These are phyloP conservation scores for Zygoascus sp. DNA, from an alignment of 1,139 yeast species.

Conservation along the genomic window DNA sequence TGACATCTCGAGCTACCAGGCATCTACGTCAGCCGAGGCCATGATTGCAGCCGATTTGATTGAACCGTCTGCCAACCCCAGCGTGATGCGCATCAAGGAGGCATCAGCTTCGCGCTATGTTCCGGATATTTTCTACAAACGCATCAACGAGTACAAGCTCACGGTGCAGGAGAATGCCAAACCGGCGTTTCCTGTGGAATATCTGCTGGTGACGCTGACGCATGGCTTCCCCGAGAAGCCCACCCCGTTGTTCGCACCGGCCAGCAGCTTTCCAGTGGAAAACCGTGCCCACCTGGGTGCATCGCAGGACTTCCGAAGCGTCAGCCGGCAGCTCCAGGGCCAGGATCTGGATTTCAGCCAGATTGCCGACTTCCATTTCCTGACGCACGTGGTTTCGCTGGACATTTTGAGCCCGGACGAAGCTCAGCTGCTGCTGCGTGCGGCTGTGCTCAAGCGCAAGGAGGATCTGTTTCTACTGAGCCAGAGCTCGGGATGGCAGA, in stretches of 20 bases:
- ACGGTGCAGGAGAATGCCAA: constrained; percentile 86
- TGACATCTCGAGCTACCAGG: constrained; percentile 89
- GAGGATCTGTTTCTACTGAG: constrained; percentile 51
- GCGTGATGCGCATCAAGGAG: constrained; percentile 74
- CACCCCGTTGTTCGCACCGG: constrained; percentile 42
- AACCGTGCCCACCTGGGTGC: constrained; percentile 73
- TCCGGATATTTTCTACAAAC: constrained; percentile 87
- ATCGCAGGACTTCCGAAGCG: constrained; percentile 52
- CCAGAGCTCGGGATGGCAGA: constrained; percentile 73
- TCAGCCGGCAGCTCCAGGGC: constrained; percentile 14
- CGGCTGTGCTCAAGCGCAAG: constrained; percentile 31
- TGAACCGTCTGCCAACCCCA: constrained; percentile 86
- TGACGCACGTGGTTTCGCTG: constrained; percentile 51
- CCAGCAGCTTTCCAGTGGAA: constrained; percentile 60
- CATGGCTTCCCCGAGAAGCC: constrained; percentile 85
- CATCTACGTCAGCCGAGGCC: constrained; percentile 81
- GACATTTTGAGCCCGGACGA: constrained; percentile 52
- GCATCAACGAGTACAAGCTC: constrained; percentile 81
- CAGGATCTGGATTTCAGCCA: constrained; percentile 33
- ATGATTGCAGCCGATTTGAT: constrained; percentile 81
- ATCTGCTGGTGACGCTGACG: constrained; percentile 77
- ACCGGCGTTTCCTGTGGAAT: constrained; percentile 96
- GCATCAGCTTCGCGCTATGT: constrained; percentile 73
- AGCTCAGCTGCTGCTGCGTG: constrained; percentile 43
- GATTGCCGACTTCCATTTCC: constrained; percentile 66